These are phyloP conservation scores for Fusarium oligoseptatum DNA, from an alignment of 2,329 filamentous ascomycete species.

Conservation along the genomic window DNA sequence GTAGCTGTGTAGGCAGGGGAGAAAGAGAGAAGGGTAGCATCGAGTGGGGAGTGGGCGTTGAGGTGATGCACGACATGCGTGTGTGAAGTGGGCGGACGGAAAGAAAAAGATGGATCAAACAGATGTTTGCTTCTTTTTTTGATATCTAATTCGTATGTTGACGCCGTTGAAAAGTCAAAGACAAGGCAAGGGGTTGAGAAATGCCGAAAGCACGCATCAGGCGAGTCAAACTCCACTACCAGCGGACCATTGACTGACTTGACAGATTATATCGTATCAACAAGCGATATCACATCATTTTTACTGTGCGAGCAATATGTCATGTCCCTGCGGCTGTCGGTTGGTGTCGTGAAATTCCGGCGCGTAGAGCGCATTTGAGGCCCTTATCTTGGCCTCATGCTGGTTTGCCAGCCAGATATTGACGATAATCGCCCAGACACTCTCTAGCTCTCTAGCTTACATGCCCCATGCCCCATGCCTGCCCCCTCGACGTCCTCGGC, in stretches of 20 bases:
- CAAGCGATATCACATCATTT: not conserved
- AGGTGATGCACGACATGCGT: conserved; percentile 18
- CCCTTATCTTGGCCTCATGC: conserved; percentile 4
- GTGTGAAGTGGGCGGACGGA: not conserved
- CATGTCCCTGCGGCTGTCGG: not conserved
- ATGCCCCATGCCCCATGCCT: not conserved
- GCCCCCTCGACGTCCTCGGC: not conserved
- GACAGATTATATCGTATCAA: not conserved
- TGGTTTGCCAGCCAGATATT: not conserved
- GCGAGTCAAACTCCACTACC: conserved; percentile 4
- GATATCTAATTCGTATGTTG: not conserved
- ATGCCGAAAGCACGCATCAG: conserved; percentile 1
- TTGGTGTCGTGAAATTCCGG: conserved; percentile 6
- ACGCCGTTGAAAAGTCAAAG: not conserved
- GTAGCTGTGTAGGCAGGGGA: conserved; percentile 3
- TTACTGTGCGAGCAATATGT: not conserved
- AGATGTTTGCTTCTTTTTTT: not conserved
- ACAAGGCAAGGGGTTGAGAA: not conserved
- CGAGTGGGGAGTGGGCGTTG: conserved; percentile 11
- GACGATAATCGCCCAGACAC: conserved; percentile 5
- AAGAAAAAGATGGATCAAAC: not conserved
- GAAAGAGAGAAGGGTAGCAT: conserved; percentile 10
- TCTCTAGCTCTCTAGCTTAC: not conserved
- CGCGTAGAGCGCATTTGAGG: conserved; percentile 22
- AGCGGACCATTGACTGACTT: not conserved